A percentile compares a stretch with the other conserved stretches of the same genome.
phyloP scores from a whole-genome alignment of 2,329 filamentous ascomycete species.

The Curvularia verruculosa region DNA sequence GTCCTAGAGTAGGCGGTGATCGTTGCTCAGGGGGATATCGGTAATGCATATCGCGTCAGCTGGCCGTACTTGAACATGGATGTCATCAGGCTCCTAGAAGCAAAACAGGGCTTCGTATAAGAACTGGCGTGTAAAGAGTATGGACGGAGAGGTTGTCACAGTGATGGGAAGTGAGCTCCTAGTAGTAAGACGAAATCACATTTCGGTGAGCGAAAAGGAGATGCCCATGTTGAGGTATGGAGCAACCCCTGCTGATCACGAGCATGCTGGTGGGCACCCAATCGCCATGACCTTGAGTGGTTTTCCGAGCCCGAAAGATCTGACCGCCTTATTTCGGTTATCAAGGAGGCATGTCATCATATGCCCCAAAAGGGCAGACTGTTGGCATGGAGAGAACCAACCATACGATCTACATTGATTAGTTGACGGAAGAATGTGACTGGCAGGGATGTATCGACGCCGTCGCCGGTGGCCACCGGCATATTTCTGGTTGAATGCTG shows the following conservation, averaged over 20 bases:
- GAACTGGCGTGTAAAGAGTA: background rate
- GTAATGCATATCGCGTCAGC: background rate
- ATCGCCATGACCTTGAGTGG: slow-evolving; percentile 11
- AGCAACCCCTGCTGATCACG: slow-evolving; percentile 7
- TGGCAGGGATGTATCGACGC: slow-evolving; percentile 13
- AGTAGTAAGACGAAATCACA: background rate
- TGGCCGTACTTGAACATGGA: background rate
- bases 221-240: background rate
- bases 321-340: slow-evolving; percentile 24
- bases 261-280: slow-evolving; percentile 1
- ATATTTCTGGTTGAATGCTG: slow-evolving; percentile 20
- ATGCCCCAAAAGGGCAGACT: slow-evolving; percentile 25
- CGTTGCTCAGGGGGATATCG: background rate
- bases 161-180: background rate
- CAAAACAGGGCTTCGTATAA: background rate
- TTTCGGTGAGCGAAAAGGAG: background rate
- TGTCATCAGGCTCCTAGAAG: background rate
- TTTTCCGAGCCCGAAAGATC: slow-evolving; percentile 9
- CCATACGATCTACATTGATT: slow-evolving; percentile 17
- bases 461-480: slow-evolving; percentile 13
- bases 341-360: slow-evolving; percentile 13
- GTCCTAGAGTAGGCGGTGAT: slow-evolving; percentile 1
- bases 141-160: background rate
- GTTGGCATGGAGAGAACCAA: slow-evolving; percentile 8
- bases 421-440: slow-evolving; percentile 13